Percentiles rank a stretch among this genome's conserved stretches.
Evolutionary conservation across 2,329 filamentous ascomycete species (phyloP).

Genomic region (Camptophora hylomeconis): DNA sequence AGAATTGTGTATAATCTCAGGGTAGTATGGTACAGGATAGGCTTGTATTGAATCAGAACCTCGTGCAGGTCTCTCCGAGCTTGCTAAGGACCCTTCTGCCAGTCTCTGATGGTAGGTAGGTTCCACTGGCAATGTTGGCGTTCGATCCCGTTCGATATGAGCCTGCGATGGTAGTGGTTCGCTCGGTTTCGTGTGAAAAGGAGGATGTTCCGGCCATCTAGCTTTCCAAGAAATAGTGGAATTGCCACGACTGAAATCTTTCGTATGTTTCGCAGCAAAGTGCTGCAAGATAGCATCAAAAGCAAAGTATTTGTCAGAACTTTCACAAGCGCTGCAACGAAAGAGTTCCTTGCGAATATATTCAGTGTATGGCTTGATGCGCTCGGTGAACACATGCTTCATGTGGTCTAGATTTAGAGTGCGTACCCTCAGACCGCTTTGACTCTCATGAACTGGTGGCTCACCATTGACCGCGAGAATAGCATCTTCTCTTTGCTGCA

Average conservation of each 20-base stretch:
- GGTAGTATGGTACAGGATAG: too few relatives aligned
- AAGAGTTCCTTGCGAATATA: conserved; percentile 58
- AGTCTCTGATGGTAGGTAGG: too few relatives aligned
- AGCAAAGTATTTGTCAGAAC: conserved; percentile 53
- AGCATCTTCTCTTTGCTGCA: conserved; percentile 41
- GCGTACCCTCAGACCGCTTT: conserved; percentile 31
- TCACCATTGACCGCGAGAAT: conserved; percentile 34
- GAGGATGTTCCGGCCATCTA: conserved; percentile 65
- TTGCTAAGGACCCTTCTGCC: too few relatives aligned
- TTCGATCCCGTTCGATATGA: conserved; percentile 10
- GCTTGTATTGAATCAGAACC: too few relatives aligned
- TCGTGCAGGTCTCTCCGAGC: too few relatives aligned
- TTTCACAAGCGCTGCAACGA: conserved; percentile 57
- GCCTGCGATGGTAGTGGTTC: too few relatives aligned
- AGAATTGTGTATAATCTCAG: too few relatives aligned
- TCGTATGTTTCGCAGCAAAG: conserved; percentile 71
- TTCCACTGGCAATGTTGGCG: conserved; percentile 6
- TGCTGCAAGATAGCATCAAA: conserved; percentile 74
- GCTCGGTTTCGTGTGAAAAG: conserved; percentile 54
- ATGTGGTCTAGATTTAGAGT: conserved; percentile 67
- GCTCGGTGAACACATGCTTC: conserved; percentile 72
- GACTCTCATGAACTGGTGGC: conserved; percentile 39
- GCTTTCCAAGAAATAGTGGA: conserved; percentile 67
- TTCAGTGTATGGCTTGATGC: conserved; percentile 58
- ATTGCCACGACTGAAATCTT: conserved; percentile 53